Base-by-base conservation (phyloP, 1,284 basidiomycete genomes). In the Tremellales sp. region DNA sequence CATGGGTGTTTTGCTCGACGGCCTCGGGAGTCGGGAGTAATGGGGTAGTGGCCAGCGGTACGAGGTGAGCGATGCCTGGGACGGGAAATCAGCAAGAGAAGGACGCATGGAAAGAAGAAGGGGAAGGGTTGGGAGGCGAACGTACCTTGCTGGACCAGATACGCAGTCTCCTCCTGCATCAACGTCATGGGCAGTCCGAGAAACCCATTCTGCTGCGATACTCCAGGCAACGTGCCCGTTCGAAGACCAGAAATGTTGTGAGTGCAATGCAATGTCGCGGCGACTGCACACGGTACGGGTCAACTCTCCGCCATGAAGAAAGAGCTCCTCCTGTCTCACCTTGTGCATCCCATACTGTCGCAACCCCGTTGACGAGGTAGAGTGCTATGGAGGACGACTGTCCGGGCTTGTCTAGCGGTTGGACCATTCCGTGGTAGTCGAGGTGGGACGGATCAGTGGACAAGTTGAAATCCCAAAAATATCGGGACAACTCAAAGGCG, bases 161-260 rank as follows among this genome's bases (percentile, higher is more conserved):
- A 77, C 3, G 87, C 87, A 2, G 87, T 89, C 68, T 98, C 95
- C 68, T 99, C 95, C 0, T 88, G 86, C 71, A 92, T 81, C 1
- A 98, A 76, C 16, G 90, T 76, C 2, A 97, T 75, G 1, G 95
- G 95, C 14, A 91, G 73, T 12, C 95, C 95, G 14, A 98, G 77
- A 66, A 98, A 98, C 1, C 89, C 82, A 72, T 99, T 99, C 73
- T 99, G 95, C 66, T 97, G 94, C 4, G 90, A 85, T 0, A 97
- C 79, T 64, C 93, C 87, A 2, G 95, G 93, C 18, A 99, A 78
- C 0, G 95, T 97, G 0, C 95, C 95, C 1, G 81, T 81, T 34
- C 97, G 74, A 41, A 91, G 76, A 29, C 94, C 93, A 58, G 86
- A 90, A 39, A 97, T 80, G 51, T 80, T 83, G 68, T 95, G 83